These are phyloP conservation scores for Neurospora sp. DNA, from an alignment of 495 filamentous ascomycete species.

Conservation along the genomic window DNA sequence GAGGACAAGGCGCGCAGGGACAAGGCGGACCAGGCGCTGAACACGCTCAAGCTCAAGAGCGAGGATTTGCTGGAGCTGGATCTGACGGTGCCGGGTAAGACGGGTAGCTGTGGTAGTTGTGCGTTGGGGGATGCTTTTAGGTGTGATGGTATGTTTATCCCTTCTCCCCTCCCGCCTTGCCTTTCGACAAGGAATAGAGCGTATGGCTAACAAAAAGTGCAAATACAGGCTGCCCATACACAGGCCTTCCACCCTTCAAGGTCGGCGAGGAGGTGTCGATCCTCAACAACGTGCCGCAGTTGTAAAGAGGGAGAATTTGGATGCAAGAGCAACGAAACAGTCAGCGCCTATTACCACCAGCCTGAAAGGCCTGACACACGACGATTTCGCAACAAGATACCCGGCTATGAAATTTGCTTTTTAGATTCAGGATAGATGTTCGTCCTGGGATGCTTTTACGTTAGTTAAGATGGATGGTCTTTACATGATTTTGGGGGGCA, in stretches of 20 bases:
- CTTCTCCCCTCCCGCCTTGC: conserved; percentile 1
- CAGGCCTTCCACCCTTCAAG: conserved; percentile 91
- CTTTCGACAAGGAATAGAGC: too few species aligned
- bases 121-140: conserved; percentile 84
- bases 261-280: conserved; percentile 87
- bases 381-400: neutral
- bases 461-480: too few species aligned
- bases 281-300: conserved; percentile 74
- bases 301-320: conserved; percentile 36
- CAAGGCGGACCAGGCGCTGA: conserved; percentile 40
- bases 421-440: neutral
- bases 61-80: conserved; percentile 85
- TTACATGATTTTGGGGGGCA: too few species aligned
- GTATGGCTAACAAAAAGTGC: conserved; percentile 19
- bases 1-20: conserved; percentile 65
- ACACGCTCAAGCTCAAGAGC: conserved; percentile 58
- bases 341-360: neutral
- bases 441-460: neutral
- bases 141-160: conserved; percentile 32
- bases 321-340: neutral
- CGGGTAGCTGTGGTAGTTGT: conserved; percentile 87
- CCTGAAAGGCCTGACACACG: neutral
- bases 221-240: conserved; percentile 68
- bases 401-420: neutral
- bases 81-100: conserved; percentile 92